Conservation (phyloP, 176 grass and related monocot genomes). For the Musa troglodytarum region DNA sequence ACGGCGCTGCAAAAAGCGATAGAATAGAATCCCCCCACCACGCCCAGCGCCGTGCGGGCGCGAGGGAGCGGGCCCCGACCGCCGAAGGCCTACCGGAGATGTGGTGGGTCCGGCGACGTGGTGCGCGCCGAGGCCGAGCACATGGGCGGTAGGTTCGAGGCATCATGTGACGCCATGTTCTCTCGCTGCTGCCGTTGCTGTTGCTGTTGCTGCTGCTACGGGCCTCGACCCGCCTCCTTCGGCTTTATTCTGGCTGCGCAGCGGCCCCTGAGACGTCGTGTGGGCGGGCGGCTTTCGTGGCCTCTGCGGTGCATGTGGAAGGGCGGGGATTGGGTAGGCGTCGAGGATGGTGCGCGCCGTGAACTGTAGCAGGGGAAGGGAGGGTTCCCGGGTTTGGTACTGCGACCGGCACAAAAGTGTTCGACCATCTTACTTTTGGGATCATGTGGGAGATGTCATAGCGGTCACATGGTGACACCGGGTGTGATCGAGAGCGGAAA, state of each 20-base stretch:
- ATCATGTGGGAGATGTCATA: background rate
- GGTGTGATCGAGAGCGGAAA: too few species aligned
- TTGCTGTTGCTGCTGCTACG: too few species aligned
- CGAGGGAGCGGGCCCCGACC: too few species aligned
- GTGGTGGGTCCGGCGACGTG: background rate
- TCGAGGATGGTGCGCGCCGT: background rate
- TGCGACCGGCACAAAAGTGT: background rate
- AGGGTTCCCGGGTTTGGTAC: too few species aligned
- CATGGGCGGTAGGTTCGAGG: background rate
- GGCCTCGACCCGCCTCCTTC: background rate
- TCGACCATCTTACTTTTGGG: background rate
- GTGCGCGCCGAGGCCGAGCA: background rate
- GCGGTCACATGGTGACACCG: background rate
- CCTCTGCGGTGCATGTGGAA: background rate
- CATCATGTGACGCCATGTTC: background rate
- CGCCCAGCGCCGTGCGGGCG: too few species aligned
- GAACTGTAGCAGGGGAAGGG: background rate
- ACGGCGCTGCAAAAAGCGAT: too few species aligned
- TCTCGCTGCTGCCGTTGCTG: too few species aligned
- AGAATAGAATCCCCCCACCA: too few species aligned
- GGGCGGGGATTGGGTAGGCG: background rate
- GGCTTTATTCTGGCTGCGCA: background rate
- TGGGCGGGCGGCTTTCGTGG: too few species aligned
- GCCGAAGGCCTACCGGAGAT: background rate
- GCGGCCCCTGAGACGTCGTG: too few species aligned